Evolutionary conservation across 306 rosid species (phyloP).

Genomic region (Clitoria ternatea): DNA sequence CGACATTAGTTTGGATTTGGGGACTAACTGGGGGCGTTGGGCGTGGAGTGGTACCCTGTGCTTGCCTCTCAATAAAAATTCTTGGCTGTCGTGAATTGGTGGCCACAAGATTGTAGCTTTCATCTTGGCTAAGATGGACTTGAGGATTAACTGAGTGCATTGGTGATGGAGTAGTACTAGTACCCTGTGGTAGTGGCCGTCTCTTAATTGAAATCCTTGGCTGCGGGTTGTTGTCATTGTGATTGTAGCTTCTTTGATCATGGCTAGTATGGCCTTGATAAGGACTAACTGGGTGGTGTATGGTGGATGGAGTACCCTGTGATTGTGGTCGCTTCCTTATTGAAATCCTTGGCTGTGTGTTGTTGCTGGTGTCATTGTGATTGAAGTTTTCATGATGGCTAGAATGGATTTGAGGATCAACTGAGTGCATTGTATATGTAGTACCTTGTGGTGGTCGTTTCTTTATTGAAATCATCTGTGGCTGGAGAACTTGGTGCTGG

Average conservation of each 20-base stretch:
- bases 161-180: constrained; percentile 22
- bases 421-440: constrained; percentile 42
- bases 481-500: constrained; percentile 45
- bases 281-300: constrained; percentile 34
- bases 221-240: constrained; percentile 48
- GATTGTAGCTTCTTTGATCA: constrained; percentile 39
- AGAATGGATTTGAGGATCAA: constrained; percentile 27
- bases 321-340: constrained; percentile 45
- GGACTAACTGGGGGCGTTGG: constrained; percentile 29
- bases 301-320: constrained; percentile 44
- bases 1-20: constrained; percentile 23
- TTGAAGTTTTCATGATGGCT: constrained; percentile 39
- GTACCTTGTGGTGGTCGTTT: constrained; percentile 45
- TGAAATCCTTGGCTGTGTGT: constrained; percentile 39
- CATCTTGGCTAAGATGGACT: constrained; percentile 35
- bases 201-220: constrained; percentile 43
- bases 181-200: constrained; percentile 38
- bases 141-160: constrained; percentile 32
- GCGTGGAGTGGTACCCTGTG: constrained; percentile 37
- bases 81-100: constrained; percentile 53
- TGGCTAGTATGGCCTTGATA: constrained; percentile 26
- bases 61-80: constrained; percentile 43
- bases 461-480: constrained; percentile 46
- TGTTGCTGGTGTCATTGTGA: constrained; percentile 56
- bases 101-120: constrained; percentile 47